phyloP scores from a whole-genome alignment of 2,329 filamentous ascomycete genomes.

The Fusarium fujikuroi region DNA sequence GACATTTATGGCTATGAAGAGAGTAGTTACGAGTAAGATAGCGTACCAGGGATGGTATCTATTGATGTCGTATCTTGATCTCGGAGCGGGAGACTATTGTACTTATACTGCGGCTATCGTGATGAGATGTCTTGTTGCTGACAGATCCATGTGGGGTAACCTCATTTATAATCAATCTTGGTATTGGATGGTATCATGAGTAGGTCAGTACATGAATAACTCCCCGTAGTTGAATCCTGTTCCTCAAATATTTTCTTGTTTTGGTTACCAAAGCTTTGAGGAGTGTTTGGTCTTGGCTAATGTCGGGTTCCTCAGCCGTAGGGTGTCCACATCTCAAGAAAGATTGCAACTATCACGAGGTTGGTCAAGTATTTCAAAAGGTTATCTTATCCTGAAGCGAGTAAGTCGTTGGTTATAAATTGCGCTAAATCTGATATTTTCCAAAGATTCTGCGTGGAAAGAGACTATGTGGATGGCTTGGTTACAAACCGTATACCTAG shows the following conservation, averaged over 20 bases:
- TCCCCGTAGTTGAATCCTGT: background rate
- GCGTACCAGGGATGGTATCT: no score
- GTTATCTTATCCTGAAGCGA: background rate
- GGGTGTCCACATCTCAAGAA: conserved; percentile 2
- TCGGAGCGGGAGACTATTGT: background rate
- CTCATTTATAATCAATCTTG: conserved; percentile 1
- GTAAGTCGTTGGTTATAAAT: background rate
- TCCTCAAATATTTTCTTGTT: background rate
- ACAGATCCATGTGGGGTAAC: conserved; percentile 1
- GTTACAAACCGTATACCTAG: no score
- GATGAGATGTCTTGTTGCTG: background rate
- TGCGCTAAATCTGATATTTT: background rate
- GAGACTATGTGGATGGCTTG: background rate
- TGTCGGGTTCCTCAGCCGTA: conserved; percentile 1
- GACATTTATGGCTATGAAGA: background rate
- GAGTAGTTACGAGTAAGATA: background rate
- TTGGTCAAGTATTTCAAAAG: background rate
- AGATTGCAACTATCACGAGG: background rate
- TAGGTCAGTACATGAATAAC: background rate
- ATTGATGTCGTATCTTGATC: background rate
- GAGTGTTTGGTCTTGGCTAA: background rate
- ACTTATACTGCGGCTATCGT: background rate
- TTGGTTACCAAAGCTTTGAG: background rate
- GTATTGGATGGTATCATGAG: background rate
- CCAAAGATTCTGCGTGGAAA: background rate